These are phyloP conservation scores for Peronospora tabacina DNA, from an alignment of 352 stramenopile genomes.

Conservation along the genomic window DNA sequence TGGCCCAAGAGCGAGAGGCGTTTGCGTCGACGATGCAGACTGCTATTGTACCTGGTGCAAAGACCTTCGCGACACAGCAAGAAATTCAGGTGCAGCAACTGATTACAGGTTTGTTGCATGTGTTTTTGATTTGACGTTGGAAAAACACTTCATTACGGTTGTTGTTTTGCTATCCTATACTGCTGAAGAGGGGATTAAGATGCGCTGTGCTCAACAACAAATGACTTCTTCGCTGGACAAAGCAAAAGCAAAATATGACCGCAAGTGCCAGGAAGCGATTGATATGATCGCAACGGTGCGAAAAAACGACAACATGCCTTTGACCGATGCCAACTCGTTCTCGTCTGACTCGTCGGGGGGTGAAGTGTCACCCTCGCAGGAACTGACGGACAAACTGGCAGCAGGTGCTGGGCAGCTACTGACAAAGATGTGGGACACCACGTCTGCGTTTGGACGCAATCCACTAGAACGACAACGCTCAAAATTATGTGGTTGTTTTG, in stretches of 20 bases:
- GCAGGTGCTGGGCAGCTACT: conserved; percentile 54
- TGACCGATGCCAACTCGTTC: conserved; percentile 1
- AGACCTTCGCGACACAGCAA: conserved; percentile 64
- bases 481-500: conserved; percentile 50
- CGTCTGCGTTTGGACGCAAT: conserved; percentile 54
- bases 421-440: conserved; percentile 79
- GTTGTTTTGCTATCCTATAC: background rate
- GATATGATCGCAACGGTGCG: conserved; percentile 38
- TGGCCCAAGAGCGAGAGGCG: conserved; percentile 46
- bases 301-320: conserved; percentile 21
- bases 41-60: conserved; percentile 44
- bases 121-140: background rate
- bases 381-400: conserved; percentile 56
- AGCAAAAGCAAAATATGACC: conserved; percentile 73
- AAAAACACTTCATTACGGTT: conserved; percentile 2
- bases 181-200: conserved; percentile 56
- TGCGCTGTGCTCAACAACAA: conserved; percentile 55
- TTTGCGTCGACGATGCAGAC: conserved; percentile 60
- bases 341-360: conserved; percentile 11
- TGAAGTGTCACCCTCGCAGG: conserved; percentile 33
- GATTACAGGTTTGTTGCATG: conserved; percentile 39
- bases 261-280: conserved; percentile 55
- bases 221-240: conserved; percentile 54
- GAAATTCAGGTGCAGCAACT: conserved; percentile 71
- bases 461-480: conserved; percentile 55